Evolutionary conservation across 139 green algal species (phyloP).

Genomic region (Monoraphidium neglectum): DNA sequence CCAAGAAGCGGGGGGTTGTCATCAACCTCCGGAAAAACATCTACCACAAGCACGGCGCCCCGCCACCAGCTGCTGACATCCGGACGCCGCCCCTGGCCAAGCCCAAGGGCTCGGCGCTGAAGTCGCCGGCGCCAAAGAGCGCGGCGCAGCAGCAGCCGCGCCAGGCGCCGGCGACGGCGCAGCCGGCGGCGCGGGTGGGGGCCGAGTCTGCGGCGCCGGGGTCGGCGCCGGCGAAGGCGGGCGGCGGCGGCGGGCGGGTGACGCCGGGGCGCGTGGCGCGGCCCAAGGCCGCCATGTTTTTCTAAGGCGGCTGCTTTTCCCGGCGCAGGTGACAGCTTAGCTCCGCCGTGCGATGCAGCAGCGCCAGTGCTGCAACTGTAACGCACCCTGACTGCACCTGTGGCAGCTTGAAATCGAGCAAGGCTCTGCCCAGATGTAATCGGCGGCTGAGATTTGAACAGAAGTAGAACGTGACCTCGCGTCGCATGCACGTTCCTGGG

Average conservation of each 20-base stretch:
- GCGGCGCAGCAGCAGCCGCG: not conserved
- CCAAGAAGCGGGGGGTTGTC: slow-evolving; percentile 59
- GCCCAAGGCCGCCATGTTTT: slow-evolving; percentile 17
- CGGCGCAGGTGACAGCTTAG: no score
- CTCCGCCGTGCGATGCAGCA: no score
- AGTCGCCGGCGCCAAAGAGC: slow-evolving; percentile 2
- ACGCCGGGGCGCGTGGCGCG: slow-evolving; percentile 21
- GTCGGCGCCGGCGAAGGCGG: not conserved
- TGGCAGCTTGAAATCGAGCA: no score
- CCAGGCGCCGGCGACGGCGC: not conserved
- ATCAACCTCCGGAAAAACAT: slow-evolving; percentile 83
- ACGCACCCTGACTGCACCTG: no score
- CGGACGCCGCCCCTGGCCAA: slow-evolving; percentile 69
- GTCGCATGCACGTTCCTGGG: no score
- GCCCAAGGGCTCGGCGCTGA: slow-evolving; percentile 60
- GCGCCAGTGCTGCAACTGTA: no score
- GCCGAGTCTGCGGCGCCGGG: not conserved
- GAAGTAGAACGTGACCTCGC: no score
- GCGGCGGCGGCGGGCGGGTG: slow-evolving; percentile 1
- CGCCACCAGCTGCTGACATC: slow-evolving; percentile 63
- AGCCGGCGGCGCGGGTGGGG: not conserved
- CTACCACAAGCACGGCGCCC: slow-evolving; percentile 67
- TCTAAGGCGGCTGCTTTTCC: not conserved
- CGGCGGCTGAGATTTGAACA: no score
- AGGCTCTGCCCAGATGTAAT: no score